Base-by-base conservation (phyloP, 2,329 filamentous ascomycete genomes). In the Epichloe gansuensis region DNA sequence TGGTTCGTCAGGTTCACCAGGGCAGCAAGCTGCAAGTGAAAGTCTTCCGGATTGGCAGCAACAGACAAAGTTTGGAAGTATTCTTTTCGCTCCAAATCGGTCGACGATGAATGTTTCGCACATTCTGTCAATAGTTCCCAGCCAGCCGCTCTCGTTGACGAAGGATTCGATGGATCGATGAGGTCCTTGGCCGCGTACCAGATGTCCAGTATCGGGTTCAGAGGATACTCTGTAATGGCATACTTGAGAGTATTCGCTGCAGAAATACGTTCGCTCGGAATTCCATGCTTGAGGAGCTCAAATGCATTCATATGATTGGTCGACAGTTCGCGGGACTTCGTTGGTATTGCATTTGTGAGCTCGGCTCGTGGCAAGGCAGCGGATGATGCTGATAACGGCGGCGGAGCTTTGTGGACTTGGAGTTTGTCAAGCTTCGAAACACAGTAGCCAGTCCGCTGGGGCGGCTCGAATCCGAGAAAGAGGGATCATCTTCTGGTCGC, bases 121-220 rank as follows among this genome's bases (percentile, higher is more conserved):
- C 82, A 86, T 60, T 83, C 81, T 28, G 76, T 78, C 44, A 87
- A 67, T 11, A 87, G 74, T 58, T 80, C 78, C 76, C 82, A 86
- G 17, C 81, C 83, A n/a, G 78, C 76, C 48, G 69, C 67, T 28
- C 83, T 76, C 57, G 76, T 75, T 31, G 73, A 65, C 4, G 63
- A 63, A n/a, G 79, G 66, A 52, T 83, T 82, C 23, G 69, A 65
- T 6, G 75, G 67, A 31, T 83, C 74, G 54, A 86, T 80, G 54
- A 86, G 69, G 59, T 86, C 82, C 62, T 82, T 83, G 46, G 75
- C 81, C 13, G 80, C 79, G 57, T 81, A 76, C 80, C 83, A 86
- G 53, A 86, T 82, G 46, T 80, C 77, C 48, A 80, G 69, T 12
- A 82, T 75, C 5, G 77, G 75, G 53, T 75, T 77, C 31, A 83